Evolutionary conservation across 2,329 filamentous ascomycete genomes (phyloP).

Genomic region (Colletotrichum gloeosporioides): DNA sequence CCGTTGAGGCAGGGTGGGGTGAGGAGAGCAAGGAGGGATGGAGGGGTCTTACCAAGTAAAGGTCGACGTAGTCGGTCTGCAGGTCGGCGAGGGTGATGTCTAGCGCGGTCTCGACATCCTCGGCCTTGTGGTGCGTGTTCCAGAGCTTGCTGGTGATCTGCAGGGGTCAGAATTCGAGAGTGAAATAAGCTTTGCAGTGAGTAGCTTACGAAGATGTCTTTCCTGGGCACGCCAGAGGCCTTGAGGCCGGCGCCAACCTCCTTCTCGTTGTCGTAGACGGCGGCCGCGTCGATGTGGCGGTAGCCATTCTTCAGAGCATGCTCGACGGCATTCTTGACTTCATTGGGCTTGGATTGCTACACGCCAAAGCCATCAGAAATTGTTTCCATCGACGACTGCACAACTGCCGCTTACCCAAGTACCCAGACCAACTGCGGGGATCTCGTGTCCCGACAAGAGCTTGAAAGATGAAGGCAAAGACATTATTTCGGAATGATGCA

Average conservation of each 20-base stretch:
- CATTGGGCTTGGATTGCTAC: slow-evolving; percentile 55
- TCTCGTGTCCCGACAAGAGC: slow-evolving; percentile 34
- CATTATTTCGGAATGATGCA: slow-evolving; percentile 20
- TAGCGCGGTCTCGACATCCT: slow-evolving; percentile 31
- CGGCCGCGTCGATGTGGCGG: slow-evolving; percentile 64
- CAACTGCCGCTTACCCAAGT: slow-evolving; percentile 32
- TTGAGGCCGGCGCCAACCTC: slow-evolving; percentile 58
- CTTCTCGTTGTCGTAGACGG: slow-evolving; percentile 68
- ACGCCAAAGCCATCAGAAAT: background rate
- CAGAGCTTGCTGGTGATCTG: slow-evolving; percentile 35
- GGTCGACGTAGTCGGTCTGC: slow-evolving; percentile 35
- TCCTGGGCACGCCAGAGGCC: slow-evolving; percentile 48
- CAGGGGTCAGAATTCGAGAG: background rate
- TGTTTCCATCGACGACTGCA: too few relatives aligned
- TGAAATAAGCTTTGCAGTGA: background rate
- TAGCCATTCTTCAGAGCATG: slow-evolving; percentile 61
- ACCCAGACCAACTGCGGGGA: slow-evolving; percentile 36
- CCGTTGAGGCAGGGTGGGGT: background rate
- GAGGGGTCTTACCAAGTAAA: slow-evolving; percentile 29
- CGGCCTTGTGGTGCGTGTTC: slow-evolving; percentile 36
- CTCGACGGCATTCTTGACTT: slow-evolving; percentile 56
- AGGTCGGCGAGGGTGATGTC: slow-evolving; percentile 34
- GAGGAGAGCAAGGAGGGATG: background rate
- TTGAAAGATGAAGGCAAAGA: slow-evolving; percentile 29
- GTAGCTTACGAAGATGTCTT: slow-evolving; percentile 49